Base-by-base conservation (phyloP, 805 yeast genomes). In the Pichia exigua region DNA sequence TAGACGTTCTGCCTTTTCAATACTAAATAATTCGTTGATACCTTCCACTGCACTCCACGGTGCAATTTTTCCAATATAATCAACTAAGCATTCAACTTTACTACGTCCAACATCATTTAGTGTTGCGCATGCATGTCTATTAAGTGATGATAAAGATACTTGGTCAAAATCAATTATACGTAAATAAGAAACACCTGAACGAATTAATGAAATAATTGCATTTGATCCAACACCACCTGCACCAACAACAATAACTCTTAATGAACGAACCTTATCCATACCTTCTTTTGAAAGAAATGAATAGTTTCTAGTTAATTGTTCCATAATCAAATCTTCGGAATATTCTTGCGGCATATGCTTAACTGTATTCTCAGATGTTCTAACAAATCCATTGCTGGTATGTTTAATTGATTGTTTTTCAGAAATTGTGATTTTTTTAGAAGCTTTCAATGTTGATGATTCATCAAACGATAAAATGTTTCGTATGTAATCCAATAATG, bases 161-260 rank as follows among this genome's bases (percentile, higher is more conserved):
- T 94, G 99, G 67, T 94, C 99, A 65, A 94, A 94, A 68, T 94
- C 99, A 49, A 94, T 82, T 51, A 94, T 76, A 59, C 90, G 77
- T 49, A 94, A 66, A 53, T 79, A 77, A 21, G 85, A 83, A 41
- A 91, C 83, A 17, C 99, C 99, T 18, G 96, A 87, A 61, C 99
- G 81, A 2, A 87, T 85, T 51, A 94, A 75, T 86, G 95, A 88
- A 12, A 95, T 85, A 13, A 86, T 83, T 24, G 85, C 96, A 92
- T 97, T 91, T 0, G 97, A 91, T 2, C 99, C 99, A 42, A 94
- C 99, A 53, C 99, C 99, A 53, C 99, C 99, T 18, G 92, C 94
- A 30, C 99, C 99, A 30, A 81, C 82, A 17, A 92, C 86, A 2
- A 89, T 86, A 2, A 91, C 78, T 51, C 79, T 76, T 61, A 88